Conservation (phyloP, 306 rosid genomes). For the Pyrus pyrifolia region DNA sequence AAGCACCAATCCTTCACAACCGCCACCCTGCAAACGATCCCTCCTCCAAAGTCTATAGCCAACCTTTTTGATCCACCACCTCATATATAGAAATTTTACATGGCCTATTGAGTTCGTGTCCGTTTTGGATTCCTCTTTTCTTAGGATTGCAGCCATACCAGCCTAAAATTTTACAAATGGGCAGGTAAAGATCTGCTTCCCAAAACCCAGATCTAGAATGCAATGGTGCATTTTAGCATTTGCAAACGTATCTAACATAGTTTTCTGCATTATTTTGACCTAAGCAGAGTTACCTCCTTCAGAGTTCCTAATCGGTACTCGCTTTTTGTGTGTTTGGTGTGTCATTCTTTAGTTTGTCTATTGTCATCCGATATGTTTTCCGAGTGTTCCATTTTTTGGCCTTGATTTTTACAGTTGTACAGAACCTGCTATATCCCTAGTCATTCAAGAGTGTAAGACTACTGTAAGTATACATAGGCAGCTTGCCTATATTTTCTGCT, state of each 20-base stretch:
- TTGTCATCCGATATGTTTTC: conserved; percentile 36
- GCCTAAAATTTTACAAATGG: conserved; percentile 72
- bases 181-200: conserved; percentile 49
- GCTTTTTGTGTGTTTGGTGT: conserved; percentile 53
- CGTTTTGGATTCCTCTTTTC: conserved; percentile 27
- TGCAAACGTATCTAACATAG: conserved; percentile 47
- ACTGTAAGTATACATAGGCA: conserved; percentile 80
- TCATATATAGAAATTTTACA: conserved; percentile 16
- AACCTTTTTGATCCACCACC: conserved; percentile 29
- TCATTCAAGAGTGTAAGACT: conserved; percentile 65
- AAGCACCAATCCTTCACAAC: conserved; percentile 51
- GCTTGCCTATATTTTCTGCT: conserved; percentile 53
- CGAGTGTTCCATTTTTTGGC: conserved; percentile 67
- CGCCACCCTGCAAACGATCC: conserved; percentile 95
- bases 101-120: conserved; percentile 25
- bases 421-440: conserved; percentile 49
- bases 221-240: conserved; percentile 58
- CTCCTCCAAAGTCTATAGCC: conserved; percentile 74
- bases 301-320: conserved; percentile 23
- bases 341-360: conserved; percentile 68
- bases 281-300: conserved; percentile 10
- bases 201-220: conserved; percentile 47
- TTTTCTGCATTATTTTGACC: conserved; percentile 35
- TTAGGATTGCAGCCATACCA: conserved; percentile 55
- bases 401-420: conserved; percentile 65